These are phyloP conservation scores for Platismatia glauca DNA, from an alignment of 495 filamentous ascomycete genomes.

Conservation along the genomic window DNA sequence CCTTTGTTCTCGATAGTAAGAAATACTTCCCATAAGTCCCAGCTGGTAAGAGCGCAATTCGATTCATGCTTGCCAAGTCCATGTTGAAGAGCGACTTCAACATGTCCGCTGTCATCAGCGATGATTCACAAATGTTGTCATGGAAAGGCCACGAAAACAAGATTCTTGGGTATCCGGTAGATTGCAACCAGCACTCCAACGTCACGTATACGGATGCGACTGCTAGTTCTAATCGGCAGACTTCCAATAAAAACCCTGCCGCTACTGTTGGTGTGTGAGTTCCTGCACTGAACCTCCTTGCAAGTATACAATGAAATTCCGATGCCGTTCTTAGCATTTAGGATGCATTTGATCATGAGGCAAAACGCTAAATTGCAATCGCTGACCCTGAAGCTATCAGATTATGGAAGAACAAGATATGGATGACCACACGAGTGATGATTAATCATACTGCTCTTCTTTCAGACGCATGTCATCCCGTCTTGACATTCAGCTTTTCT, in stretches of 20 bases:
- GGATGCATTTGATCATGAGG: not conserved
- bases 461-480: not conserved
- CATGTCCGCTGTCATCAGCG: not conserved
- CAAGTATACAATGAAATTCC: not conserved
- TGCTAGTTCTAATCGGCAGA: not conserved
- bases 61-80: not conserved
- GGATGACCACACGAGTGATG: not conserved
- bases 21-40: not conserved
- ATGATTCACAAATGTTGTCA: not conserved
- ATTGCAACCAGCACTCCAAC: not conserved
- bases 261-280: not conserved
- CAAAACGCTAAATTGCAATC: not conserved
- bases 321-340: not conserved
- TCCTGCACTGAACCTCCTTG: not conserved
- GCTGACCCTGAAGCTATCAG: not conserved
- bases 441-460: not conserved
- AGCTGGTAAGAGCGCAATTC: not conserved
- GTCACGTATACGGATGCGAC: not conserved
- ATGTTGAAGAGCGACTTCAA: not conserved
- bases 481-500: not conserved
- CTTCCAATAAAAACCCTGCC: not conserved
- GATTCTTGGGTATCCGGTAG: conserved; percentile 5
- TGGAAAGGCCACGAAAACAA: conserved; percentile 2
- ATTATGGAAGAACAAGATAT: conserved; percentile 5
- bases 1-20: not conserved